Conservation (phyloP, 345 rosid genomes). For the Crucihimalaya himalaica region DNA sequence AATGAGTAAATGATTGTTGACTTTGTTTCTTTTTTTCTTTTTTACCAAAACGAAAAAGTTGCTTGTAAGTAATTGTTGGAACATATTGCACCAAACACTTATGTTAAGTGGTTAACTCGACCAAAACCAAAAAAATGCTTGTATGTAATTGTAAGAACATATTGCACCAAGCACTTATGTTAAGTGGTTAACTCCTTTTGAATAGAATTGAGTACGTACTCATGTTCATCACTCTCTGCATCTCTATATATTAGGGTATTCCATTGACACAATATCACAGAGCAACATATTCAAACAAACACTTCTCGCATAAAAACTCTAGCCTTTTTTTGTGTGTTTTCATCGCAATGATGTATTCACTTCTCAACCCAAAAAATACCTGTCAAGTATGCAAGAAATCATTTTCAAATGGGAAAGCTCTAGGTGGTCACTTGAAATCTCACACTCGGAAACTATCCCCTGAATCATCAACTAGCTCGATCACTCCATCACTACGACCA, state of each 20-base stretch:
- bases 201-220: constrained; percentile 5
- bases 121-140: background rate
- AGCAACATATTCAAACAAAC: background rate
- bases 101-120: constrained; percentile 30
- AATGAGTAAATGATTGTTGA: background rate
- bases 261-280: background rate
- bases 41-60: background rate
- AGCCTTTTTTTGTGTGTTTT: background rate
- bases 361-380: constrained; percentile 15
- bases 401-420: constrained; percentile 22
- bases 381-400: constrained; percentile 28
- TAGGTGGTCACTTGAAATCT: constrained; percentile 40
- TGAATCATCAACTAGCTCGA: background rate
- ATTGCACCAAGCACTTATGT: constrained; percentile 26
- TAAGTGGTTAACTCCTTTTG: constrained; percentile 28
- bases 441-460: constrained; percentile 1
- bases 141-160: background rate
- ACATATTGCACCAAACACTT: constrained; percentile 18
- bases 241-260: background rate
- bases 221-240: background rate
- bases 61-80: background rate
- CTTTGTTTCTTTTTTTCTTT: background rate
- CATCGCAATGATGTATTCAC: constrained; percentile 21
- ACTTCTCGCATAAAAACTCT: background rate
- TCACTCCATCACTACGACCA: background rate